Evolutionary conservation across 2,329 filamentous ascomycete species (phyloP).

Genomic region (Cercospora canescens): DNA sequence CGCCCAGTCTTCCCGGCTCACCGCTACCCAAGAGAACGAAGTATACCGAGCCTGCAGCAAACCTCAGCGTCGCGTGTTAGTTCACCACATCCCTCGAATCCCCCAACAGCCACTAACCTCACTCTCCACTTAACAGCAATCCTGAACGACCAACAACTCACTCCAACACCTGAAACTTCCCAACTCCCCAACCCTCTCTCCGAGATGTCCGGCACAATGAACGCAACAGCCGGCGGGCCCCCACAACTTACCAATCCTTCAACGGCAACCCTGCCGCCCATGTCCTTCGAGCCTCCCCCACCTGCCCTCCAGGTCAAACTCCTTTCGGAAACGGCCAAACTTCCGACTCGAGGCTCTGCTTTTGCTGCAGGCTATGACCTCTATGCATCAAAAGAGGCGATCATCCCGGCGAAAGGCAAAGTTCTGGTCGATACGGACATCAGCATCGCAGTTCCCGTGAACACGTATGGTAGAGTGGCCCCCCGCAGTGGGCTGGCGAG

Average conservation of each 20-base stretch:
- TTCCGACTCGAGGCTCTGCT: constrained; percentile 84
- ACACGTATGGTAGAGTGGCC: constrained; percentile 72
- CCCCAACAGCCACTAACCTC: neutral
- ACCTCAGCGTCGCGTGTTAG: constrained; percentile 39
- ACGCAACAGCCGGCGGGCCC: constrained; percentile 16
- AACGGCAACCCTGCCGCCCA: constrained; percentile 29
- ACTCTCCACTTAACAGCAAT: constrained; percentile 29
- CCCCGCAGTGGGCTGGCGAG: constrained; percentile 33
- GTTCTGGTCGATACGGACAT: constrained; percentile 88
- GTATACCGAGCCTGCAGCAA: constrained; percentile 50
- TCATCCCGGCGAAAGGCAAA: constrained; percentile 80
- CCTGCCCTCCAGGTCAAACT: constrained; percentile 85
- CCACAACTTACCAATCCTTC: constrained; percentile 13
- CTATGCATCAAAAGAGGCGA: constrained; percentile 71
- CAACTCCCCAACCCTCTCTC: constrained; percentile 26
- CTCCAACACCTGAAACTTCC: constrained; percentile 35
- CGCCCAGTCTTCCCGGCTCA: constrained; percentile 65
- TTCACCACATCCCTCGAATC: neutral
- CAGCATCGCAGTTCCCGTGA: constrained; percentile 83
- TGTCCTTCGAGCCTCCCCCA: constrained; percentile 39
- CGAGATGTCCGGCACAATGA: constrained; percentile 24
- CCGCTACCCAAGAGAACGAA: constrained; percentile 81
- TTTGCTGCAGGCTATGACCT: constrained; percentile 94
- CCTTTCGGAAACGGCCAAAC: constrained; percentile 72
- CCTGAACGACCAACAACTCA: constrained; percentile 37